Conservation (phyloP, 352 stramenopile genomes). For the Stramenopiles sp. region DNA sequence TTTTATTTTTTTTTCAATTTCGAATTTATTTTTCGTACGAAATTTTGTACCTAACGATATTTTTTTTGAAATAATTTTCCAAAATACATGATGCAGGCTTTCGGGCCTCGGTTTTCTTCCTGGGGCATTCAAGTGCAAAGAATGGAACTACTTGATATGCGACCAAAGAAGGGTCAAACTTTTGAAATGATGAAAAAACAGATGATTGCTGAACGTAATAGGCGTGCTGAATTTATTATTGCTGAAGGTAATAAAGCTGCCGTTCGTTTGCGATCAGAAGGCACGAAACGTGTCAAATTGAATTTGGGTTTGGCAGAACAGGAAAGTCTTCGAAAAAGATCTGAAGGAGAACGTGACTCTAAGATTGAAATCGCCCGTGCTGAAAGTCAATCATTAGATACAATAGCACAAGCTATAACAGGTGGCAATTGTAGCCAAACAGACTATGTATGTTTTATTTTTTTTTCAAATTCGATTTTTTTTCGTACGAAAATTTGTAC, state of each 20-base stretch:
- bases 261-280: slow-evolving; percentile 16
- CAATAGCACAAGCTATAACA: slow-evolving; percentile 14
- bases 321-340: slow-evolving; percentile 19
- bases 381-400: slow-evolving; percentile 15
- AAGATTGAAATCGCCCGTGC: slow-evolving; percentile 18
- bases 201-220: slow-evolving; percentile 19
- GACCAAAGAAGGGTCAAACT: slow-evolving; percentile 13
- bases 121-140: slow-evolving; percentile 19
- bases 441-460: too few species aligned
- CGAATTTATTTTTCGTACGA: too few species aligned
- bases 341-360: slow-evolving; percentile 15
- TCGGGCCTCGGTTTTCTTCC: slow-evolving; percentile 15
- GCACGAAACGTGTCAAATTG: slow-evolving; percentile 18
- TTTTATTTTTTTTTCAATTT: too few species aligned
- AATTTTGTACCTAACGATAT: too few species aligned
- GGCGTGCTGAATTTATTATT: slow-evolving; percentile 19
- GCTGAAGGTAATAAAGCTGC: slow-evolving; percentile 20
- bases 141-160: slow-evolving; percentile 19
- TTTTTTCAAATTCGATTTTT: too few species aligned
- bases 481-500: too few species aligned
- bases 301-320: slow-evolving; percentile 21
- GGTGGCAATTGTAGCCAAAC: slow-evolving; percentile 15
- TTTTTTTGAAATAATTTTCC: too few species aligned
- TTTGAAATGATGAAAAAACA: slow-evolving; percentile 18
- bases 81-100: slow-evolving; percentile 18